Evolutionary conservation across 1,284 basidiomycete species (phyloP), one percentile per base, ranked within the genome.

Genomic region (Puccinia coronata): DNA sequence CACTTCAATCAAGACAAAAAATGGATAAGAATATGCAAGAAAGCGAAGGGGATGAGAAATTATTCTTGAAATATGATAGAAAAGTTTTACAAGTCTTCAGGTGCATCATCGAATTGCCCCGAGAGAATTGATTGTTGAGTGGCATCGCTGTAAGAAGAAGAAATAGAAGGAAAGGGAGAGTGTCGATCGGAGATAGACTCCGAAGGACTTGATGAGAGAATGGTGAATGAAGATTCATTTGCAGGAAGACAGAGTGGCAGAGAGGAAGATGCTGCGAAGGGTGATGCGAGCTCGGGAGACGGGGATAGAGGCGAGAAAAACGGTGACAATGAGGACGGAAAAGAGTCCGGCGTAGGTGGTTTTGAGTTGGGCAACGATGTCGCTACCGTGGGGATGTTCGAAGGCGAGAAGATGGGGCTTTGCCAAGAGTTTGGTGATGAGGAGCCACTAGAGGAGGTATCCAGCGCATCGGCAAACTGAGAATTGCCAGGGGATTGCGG

Each of bases 41-140:
- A n/a, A n/a, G n/a, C n/a, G n/a, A n/a, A n/a, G n/a, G n/a, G n/a
- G n/a, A n/a, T n/a, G n/a, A n/a, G n/a, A n/a, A n/a, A n/a, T n/a
- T n/a, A n/a, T n/a, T n/a, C n/a, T n/a, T n/a, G n/a, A n/a, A n/a
- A n/a, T n/a, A n/a, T n/a, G n/a, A n/a, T n/a, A n/a, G n/a, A n/a
- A n/a, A n/a, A n/a, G n/a, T n/a, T n/a, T n/a, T n/a, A n/a, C n/a
- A n/a, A n/a, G 16, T 77, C 59, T 77, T 77, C 74, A 20, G 57
- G 31, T 9, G 74, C 74, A 34, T 77, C 74, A 34, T 77, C 74
- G 47, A 77, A 77, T 51, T 77, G 74, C 16, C 74, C 74, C 16
- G 61, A 63, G 43, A 70, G 43, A n/a, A 20, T 31, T 43, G 67
- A 70, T 28, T n/a, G n/a, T n/a, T 49, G 43, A n/a, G 25, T 28